A percentile compares a stretch with the other conserved stretches of the same genome.
Conservation (phyloP, 2,329 filamentous ascomycete species). For the Lasiodiplodia sp. region DNA sequence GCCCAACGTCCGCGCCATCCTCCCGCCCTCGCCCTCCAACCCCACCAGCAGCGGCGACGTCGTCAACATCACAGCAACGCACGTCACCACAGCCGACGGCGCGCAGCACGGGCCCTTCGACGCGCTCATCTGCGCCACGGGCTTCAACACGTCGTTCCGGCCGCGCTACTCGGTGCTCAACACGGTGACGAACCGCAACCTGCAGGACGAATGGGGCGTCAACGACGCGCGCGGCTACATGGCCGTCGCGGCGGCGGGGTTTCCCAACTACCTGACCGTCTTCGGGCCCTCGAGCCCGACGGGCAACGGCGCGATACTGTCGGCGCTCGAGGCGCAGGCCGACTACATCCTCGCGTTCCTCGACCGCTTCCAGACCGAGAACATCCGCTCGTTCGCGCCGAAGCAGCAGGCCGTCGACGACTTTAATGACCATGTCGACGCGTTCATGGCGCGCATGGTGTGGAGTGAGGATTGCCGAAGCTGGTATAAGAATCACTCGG, state of each 20-base stretch:
- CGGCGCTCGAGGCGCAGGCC: slow-evolving; percentile 50
- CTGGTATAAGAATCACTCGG: slow-evolving; percentile 54
- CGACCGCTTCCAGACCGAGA: slow-evolving; percentile 58
- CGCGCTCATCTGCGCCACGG: slow-evolving; percentile 43
- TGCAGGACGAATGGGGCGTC: slow-evolving; percentile 54
- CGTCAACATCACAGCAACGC: slow-evolving; percentile 39
- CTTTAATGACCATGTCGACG: slow-evolving; percentile 57
- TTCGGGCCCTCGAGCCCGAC: slow-evolving; percentile 50
- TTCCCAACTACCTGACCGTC: slow-evolving; percentile 55
- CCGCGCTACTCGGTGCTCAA: slow-evolving; percentile 46
- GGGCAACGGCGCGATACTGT: slow-evolving; percentile 51
- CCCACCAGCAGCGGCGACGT: slow-evolving; percentile 31
- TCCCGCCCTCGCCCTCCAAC: neutral
- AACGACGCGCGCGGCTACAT: slow-evolving; percentile 51
- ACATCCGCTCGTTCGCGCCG: slow-evolving; percentile 55
- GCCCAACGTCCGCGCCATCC: slow-evolving; percentile 38
- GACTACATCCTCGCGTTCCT: slow-evolving; percentile 55
- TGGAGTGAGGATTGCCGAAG: slow-evolving; percentile 46
- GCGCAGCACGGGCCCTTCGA: slow-evolving; percentile 36
- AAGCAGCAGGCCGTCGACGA: slow-evolving; percentile 58
- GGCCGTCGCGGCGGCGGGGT: slow-evolving; percentile 53
- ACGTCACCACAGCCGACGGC: slow-evolving; percentile 40
- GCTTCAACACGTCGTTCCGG: slow-evolving; percentile 42
- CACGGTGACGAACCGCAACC: slow-evolving; percentile 46
- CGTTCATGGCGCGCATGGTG: slow-evolving; percentile 41